Evolutionary conservation across 2,329 filamentous ascomycete genomes (phyloP).

Genomic region (Fusarium sp.): DNA sequence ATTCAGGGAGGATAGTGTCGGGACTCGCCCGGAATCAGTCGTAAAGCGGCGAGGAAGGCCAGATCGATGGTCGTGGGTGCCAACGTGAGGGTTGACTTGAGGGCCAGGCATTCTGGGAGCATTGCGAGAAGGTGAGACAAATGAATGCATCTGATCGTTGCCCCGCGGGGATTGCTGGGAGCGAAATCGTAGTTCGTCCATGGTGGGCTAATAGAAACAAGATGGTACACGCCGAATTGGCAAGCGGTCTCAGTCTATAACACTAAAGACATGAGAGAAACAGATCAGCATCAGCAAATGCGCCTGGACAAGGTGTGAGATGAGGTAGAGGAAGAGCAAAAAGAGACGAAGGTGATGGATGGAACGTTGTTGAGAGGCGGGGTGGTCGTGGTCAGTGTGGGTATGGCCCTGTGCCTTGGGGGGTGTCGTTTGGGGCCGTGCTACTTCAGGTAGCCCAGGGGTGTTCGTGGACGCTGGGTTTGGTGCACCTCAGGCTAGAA

Average conservation of each 20-base stretch:
- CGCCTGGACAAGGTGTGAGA: conserved; percentile 38
- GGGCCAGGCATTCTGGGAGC: conserved; percentile 73
- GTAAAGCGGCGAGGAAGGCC: conserved; percentile 93
- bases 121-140: conserved; percentile 82
- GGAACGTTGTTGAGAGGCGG: conserved; percentile 53
- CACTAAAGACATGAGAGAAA: conserved; percentile 57
- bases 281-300: conserved; percentile 51
- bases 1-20: conserved; percentile 73
- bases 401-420: conserved; percentile 45
- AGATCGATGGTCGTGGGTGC: conserved; percentile 78
- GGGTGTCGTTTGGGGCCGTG: conserved; percentile 37
- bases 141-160: conserved; percentile 80
- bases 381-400: conserved; percentile 51
- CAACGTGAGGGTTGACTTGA: conserved; percentile 55
- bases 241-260: conserved; percentile 52
- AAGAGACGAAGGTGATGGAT: conserved; percentile 48
- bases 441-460: conserved; percentile 43
- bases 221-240: conserved; percentile 59
- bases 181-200: conserved; percentile 86
- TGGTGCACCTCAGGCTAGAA: conserved; percentile 33
- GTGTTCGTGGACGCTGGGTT: conserved; percentile 29
- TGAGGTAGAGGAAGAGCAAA: conserved; percentile 44
- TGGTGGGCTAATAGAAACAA: conserved; percentile 61
- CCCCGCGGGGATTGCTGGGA: conserved; percentile 81
- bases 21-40: conserved; percentile 87